Percentiles rank a stretch among this genome's conserved stretches.
Evolutionary conservation across 495 filamentous ascomycete genomes (phyloP).

Genomic region (Hyaloscypha variabilis): DNA sequence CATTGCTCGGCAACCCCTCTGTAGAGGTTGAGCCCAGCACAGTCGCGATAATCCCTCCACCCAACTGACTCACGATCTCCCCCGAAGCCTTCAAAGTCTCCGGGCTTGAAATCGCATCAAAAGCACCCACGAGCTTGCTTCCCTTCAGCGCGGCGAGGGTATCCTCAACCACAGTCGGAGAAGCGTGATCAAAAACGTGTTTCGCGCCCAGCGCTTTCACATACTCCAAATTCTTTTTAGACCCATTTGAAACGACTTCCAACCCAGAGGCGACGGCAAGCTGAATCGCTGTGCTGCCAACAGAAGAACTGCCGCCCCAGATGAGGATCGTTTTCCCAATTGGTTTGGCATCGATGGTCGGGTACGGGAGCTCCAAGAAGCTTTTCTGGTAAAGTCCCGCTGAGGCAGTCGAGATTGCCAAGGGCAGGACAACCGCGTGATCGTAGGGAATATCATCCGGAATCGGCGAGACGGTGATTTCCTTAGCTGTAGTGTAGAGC

Average conservation of each 20-base stretch:
- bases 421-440: constrained; percentile 44
- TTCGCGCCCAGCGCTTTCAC: constrained; percentile 40
- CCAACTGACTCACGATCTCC: constrained; percentile 1
- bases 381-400: constrained; percentile 39
- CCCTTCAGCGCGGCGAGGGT: background rate
- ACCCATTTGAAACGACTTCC: constrained; percentile 41
- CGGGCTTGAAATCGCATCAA: background rate
- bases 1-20: background rate
- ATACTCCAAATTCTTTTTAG: constrained; percentile 36
- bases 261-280: constrained; percentile 37
- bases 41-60: constrained; percentile 7
- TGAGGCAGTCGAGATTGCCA: constrained; percentile 45
- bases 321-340: constrained; percentile 36
- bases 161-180: constrained; percentile 6
- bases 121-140: background rate
- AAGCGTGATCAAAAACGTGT: constrained; percentile 13
- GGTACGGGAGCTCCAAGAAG: constrained; percentile 6
- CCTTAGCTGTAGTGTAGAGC: constrained; percentile 6
- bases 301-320: constrained; percentile 22
- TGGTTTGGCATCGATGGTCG: constrained; percentile 8
- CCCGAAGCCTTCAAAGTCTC: background rate
- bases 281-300: constrained; percentile 40
- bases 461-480: constrained; percentile 28
- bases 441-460: constrained; percentile 41
- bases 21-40: background rate